Base-by-base conservation (phyloP, 192 early-diverging fungal species). In the Spinellus fusiger region DNA sequence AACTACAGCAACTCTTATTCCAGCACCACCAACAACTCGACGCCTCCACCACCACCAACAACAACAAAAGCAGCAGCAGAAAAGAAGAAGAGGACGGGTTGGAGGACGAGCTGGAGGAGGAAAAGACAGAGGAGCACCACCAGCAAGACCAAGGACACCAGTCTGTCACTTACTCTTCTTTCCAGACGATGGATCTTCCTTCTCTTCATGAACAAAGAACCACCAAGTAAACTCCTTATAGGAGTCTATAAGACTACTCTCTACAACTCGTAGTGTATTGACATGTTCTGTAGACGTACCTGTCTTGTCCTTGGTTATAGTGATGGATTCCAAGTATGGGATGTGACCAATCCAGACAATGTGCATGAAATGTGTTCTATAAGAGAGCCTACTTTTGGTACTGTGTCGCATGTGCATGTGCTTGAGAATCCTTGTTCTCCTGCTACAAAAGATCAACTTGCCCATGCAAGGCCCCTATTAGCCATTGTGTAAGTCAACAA, bases 301-400 rank as follows among this genome's bases (percentile, higher is more conserved):
- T 84, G 83, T 64, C 60, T 86, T 25, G 60, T 85, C 23, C 65
- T 92, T 50, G 90, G 88, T 25, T 92, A 92, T 67, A 54, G 66
- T 10, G 79, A 80, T 55, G 91, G 91, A 6, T 87, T 93, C 52
- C 91, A 93, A 56, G 73, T 93, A 15, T 93, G 91, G 91, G 75
- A 87, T 48, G 70, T 90, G 6, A 75, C 80, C 6, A 75, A 85
- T 47, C 65, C 76, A 7, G 84, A 89, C 59, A 79, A 86, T 59
- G 75, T 88, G 20, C 80, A 77, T 27, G 89, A 93, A 69, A 53
- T 90, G 8, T 56, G 66, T 2, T 89, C 87, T 28, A 68, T 89
- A 7, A 79, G 84, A 35, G 64, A 79, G 50, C 29, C 75, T 3
- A 70, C 65, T 5, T 40, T 80, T 46, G 77, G 67, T 9, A 58